Conservation (phyloP, 2,329 filamentous ascomycete genomes). For the Diaporthe eres region DNA sequence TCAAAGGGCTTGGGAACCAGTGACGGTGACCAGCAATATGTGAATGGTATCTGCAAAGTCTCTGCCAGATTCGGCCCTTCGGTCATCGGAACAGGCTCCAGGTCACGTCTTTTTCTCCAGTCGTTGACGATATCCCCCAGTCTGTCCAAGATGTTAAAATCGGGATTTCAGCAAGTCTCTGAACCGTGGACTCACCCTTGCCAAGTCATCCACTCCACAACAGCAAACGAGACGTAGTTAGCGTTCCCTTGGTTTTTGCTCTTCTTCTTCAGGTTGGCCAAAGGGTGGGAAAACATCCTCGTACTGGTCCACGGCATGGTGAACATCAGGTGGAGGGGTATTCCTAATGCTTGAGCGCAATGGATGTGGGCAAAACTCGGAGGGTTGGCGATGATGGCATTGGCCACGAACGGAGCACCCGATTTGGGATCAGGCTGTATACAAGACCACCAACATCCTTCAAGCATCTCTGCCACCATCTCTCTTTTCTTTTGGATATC, state of each 20-base stretch:
- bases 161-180: not conserved
- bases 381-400: not conserved
- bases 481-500: constrained; percentile 54
- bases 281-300: not conserved
- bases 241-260: not conserved
- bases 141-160: not conserved
- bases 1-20: not conserved
- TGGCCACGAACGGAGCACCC: constrained; percentile 52
- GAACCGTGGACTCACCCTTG: not conserved
- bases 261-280: not conserved
- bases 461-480: constrained; percentile 50
- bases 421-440: constrained; percentile 45
- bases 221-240: not conserved
- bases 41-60: not conserved
- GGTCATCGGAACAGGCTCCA: not conserved
- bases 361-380: not conserved
- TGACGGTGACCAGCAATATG: not conserved
- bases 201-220: not conserved
- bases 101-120: not conserved
- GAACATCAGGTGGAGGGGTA: not conserved
- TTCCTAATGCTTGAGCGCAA: not conserved
- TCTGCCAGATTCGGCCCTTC: not conserved
- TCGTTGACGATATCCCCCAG: not conserved
- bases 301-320: not conserved
- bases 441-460: constrained; percentile 51